Conservation (phyloP, 2,329 filamentous ascomycete species). For the Aspergillus latus region DNA sequence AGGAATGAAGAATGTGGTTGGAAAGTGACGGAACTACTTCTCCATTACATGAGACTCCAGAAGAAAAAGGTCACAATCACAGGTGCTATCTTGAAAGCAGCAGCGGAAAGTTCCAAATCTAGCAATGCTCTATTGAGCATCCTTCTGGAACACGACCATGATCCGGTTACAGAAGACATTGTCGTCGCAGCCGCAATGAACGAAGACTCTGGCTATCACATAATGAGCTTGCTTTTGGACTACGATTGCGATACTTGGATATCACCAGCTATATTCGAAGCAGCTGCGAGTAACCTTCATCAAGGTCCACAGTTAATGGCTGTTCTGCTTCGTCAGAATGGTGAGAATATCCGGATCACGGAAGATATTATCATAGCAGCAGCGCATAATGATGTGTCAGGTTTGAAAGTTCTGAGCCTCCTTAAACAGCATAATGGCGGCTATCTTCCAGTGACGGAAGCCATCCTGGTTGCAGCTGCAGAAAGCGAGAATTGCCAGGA, state of each 20-base stretch:
- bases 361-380: too few relatives aligned
- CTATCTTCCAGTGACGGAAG: too few relatives aligned
- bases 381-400: too few relatives aligned
- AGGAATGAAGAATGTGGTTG: not conserved
- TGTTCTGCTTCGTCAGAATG: too few relatives aligned
- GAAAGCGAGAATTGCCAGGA: too few relatives aligned
- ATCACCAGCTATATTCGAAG: too few relatives aligned
- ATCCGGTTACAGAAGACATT: not conserved
- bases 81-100: not conserved
- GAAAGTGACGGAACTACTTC: not conserved
- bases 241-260: not conserved
- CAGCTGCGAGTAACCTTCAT: too few relatives aligned
- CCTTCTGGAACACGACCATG: not conserved
- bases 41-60: not conserved
- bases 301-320: too few relatives aligned
- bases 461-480: too few relatives aligned
- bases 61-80: not conserved
- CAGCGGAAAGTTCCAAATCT: not conserved
- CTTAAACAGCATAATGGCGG: too few relatives aligned
- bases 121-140: not conserved
- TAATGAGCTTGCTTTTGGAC: not conserved
- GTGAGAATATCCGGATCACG: too few relatives aligned
- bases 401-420: too few relatives aligned
- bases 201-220: not conserved
- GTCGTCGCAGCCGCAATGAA: slow-evolving; percentile 1